phyloP scores from a whole-genome alignment of 1,284 basidiomycete species.

The Trichosporon asahii region DNA sequence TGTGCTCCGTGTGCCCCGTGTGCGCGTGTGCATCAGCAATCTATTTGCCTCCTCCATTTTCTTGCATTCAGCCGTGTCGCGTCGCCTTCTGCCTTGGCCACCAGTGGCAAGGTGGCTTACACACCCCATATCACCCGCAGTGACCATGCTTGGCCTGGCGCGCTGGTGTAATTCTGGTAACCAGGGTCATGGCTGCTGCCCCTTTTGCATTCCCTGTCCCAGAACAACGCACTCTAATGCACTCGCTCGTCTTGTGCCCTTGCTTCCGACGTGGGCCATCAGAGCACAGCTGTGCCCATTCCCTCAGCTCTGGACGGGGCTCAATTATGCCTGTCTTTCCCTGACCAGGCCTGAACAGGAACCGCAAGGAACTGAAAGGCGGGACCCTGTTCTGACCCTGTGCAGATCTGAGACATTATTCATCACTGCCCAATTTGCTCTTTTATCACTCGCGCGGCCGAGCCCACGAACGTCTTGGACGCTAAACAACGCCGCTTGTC shows the following conservation, averaged over 20 bases:
- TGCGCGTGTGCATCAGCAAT: not conserved
- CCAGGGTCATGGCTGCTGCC: not conserved
- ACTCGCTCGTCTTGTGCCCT: not conserved
- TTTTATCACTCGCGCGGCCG: not conserved
- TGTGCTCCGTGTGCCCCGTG: too few relatives aligned
- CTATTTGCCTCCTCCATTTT: too few relatives aligned
- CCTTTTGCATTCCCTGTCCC: not conserved
- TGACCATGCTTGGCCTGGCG: not conserved
- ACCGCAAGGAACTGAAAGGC: too few relatives aligned
- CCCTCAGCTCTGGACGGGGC: too few relatives aligned
- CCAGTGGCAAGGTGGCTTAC: not conserved
- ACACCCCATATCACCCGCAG: not conserved
- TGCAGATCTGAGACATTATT: constrained; percentile 2
- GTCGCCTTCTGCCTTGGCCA: not conserved
- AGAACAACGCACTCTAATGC: not conserved
- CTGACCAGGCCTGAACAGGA: not conserved
- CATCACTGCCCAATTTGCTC: not conserved
- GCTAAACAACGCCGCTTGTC: not conserved
- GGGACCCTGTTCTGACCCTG: not conserved
- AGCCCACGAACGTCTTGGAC: not conserved
- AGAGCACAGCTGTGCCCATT: too few relatives aligned
- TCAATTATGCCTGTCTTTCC: not conserved
- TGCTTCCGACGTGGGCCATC: not conserved
- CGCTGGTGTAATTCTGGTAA: not conserved
- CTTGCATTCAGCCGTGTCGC: not conserved